Base-by-base conservation (phyloP, 1,139 yeast species). In the Geotrichum klebahnii region DNA sequence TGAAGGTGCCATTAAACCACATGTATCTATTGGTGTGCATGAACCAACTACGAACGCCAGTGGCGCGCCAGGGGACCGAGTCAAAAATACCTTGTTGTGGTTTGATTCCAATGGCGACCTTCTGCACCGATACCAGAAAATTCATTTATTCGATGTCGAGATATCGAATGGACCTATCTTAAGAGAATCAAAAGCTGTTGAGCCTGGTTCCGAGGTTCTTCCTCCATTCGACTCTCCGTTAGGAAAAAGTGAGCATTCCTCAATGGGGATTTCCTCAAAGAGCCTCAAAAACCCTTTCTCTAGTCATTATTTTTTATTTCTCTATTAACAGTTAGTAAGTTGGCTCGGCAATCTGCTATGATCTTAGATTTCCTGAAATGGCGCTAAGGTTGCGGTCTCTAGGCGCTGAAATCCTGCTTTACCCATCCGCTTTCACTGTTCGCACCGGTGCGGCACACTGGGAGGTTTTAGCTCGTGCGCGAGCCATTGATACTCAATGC, bases 381-480 rank as follows among this genome's bases (percentile, higher is more conserved):
- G 81, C 92, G 1, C 63, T 84, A 32, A 66, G 80, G 40, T 70
- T 87, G 39, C 73, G 96, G 37, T 64, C 78, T 20, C 61, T 72
- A 39, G 97, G 97, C 1, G 96, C 97, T 0, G 77, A 88, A 52
- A 69, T 92, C 28, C 61, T 92, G 26, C 77, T 90, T 1, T 92
- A 73, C 60, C 97, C 98, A 0, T 83, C 95, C 35, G 97, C 97
- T 0, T 92, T 94, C 70, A 90, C 97, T 0, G 79, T 85, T 61
- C 80, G 82, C 59, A 92, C 97, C 0, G 97, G 98, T 0, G 80
- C 79, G 52, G 92, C 92, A 0, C 97, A 92, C 62, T 92, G 97
- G 96, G 81, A 82, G 53, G 67, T 77, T 1, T 70, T 92, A 51
- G 96, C 89, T 1, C 74, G 80, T 36, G 82, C 95, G 0, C 72